phyloP scores from a whole-genome alignment of 495 filamentous ascomycete species.

The Xylaria sp. region DNA sequence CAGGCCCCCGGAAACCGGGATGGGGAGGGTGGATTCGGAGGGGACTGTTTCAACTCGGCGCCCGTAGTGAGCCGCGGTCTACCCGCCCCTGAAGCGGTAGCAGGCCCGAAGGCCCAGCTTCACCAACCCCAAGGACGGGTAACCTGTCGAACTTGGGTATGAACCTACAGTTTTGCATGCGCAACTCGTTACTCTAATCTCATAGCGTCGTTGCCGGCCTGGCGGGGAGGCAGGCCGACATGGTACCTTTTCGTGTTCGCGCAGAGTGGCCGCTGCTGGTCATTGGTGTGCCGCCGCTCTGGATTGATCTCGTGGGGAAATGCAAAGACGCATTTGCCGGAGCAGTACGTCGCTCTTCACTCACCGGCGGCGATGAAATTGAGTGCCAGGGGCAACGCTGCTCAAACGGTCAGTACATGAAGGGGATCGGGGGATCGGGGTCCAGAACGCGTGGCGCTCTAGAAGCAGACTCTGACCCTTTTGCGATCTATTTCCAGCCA shows the following conservation, averaged over 20 bases:
- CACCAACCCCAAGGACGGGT: conserved; percentile 29
- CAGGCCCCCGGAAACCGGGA: conserved; percentile 27
- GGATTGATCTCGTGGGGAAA: conserved; percentile 25
- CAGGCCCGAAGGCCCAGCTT: conserved; percentile 15
- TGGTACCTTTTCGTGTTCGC: conserved; percentile 46
- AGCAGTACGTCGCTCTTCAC: conserved; percentile 47
- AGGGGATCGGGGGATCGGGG: conserved; percentile 16
- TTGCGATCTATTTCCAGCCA: conserved; percentile 76
- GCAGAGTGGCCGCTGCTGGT: conserved; percentile 22
- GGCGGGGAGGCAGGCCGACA: conserved; percentile 1
- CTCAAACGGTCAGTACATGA: conserved; percentile 32
- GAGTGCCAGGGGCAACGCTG: conserved; percentile 75
- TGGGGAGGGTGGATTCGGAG: conserved; percentile 55
- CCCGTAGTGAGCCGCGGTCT: conserved; percentile 83
- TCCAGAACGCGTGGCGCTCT: conserved; percentile 25
- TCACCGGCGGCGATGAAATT: conserved; percentile 88
- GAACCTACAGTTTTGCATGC: conserved; percentile 43
- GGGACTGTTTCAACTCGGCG: conserved; percentile 64
- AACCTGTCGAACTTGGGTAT: conserved; percentile 38
- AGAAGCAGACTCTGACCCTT: conserved; percentile 64
- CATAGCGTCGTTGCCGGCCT: conserved; percentile 13
- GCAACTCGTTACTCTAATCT: conserved; percentile 32
- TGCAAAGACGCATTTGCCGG: conserved; percentile 28
- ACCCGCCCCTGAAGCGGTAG: conserved; percentile 27
- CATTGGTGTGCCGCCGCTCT: conserved; percentile 28